Evolutionary conservation across 139 green algal genomes (phyloP).

Genomic region (Raphidocelis subcapitata): DNA sequence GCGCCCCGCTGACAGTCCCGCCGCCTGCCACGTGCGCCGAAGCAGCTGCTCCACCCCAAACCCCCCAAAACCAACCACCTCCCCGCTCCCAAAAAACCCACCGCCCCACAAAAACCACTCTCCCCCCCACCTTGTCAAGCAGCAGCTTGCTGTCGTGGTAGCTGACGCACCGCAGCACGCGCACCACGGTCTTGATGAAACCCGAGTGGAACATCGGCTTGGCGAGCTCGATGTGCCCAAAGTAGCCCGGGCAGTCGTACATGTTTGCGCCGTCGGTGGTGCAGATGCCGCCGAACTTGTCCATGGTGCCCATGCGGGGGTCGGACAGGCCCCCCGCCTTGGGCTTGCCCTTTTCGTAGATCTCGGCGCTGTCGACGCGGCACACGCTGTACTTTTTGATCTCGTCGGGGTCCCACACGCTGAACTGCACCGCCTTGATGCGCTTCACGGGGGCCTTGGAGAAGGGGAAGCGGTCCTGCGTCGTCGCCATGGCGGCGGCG

Average conservation of each 20-base stretch:
- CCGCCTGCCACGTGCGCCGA: too few relatives aligned
- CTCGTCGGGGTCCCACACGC: slow-evolving; percentile 94
- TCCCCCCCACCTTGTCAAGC: slow-evolving; percentile 67
- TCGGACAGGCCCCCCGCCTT: slow-evolving; percentile 91
- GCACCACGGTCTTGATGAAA: slow-evolving; percentile 95
- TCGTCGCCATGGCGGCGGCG: slow-evolving; percentile 29
- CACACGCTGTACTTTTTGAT: slow-evolving; percentile 90
- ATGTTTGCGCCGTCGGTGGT: slow-evolving; percentile 71
- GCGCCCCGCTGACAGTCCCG: too few relatives aligned
- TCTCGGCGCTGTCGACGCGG: slow-evolving; percentile 79
- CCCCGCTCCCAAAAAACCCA: too few relatives aligned
- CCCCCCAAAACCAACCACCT: too few relatives aligned
- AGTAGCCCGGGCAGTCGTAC: slow-evolving; percentile 95
- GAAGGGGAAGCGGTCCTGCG: slow-evolving; percentile 72
- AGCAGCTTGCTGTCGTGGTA: slow-evolving; percentile 90
- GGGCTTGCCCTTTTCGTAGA: slow-evolving; percentile 89
- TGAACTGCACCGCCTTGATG: slow-evolving; percentile 93
- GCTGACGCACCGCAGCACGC: slow-evolving; percentile 92
- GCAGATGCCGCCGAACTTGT: slow-evolving; percentile 72
- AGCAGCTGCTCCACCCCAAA: too few relatives aligned
- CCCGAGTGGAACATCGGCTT: slow-evolving; percentile 95
- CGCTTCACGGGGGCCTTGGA: slow-evolving; percentile 72
- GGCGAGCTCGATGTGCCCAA: slow-evolving; percentile 96
- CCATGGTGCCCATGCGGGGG: slow-evolving; percentile 92
- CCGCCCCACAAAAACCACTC: too few relatives aligned